These are phyloP conservation scores for Diaporthe capsici DNA, from an alignment of 2,329 filamentous ascomycete species.

Conservation along the genomic window DNA sequence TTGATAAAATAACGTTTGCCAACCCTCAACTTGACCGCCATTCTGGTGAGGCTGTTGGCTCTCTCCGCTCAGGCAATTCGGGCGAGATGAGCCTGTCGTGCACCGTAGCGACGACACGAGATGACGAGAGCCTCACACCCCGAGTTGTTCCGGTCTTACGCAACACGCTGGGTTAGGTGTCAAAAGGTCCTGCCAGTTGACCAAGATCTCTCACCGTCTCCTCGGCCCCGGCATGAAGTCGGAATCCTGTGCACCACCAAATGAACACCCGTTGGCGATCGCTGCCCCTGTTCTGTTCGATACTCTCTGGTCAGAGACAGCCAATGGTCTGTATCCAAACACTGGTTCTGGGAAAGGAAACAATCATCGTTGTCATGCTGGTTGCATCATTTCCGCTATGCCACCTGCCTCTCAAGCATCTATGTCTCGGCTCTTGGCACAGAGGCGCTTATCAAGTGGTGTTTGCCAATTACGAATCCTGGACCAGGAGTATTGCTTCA, in stretches of 20 bases:
- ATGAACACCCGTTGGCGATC: not conserved
- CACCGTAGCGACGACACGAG: conserved; percentile 27
- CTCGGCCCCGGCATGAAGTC: conserved; percentile 5
- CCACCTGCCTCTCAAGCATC: not conserved
- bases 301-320: not conserved
- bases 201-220: conserved; percentile 28
- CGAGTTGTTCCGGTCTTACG: conserved; percentile 22
- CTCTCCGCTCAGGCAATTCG: not conserved
- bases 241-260: not conserved
- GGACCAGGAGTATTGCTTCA: not conserved
- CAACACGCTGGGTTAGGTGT: conserved; percentile 37
- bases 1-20: not conserved
- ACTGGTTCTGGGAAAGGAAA: too few species aligned
- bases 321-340: not conserved
- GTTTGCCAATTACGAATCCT: not conserved
- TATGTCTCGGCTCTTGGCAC: not conserved
- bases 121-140: conserved; percentile 38
- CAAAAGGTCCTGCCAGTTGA: not conserved
- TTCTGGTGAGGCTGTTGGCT: conserved; percentile 25
- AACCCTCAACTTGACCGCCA: conserved; percentile 37
- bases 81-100: conserved; percentile 40
- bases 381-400: not conserved
- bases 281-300: not conserved
- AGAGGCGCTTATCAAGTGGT: not conserved
- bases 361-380: not conserved